Evolutionary conservation across 1,284 basidiomycete genomes (phyloP), one percentile per base, ranked within the genome.

Genomic region (Exsudoporus floridanus): DNA sequence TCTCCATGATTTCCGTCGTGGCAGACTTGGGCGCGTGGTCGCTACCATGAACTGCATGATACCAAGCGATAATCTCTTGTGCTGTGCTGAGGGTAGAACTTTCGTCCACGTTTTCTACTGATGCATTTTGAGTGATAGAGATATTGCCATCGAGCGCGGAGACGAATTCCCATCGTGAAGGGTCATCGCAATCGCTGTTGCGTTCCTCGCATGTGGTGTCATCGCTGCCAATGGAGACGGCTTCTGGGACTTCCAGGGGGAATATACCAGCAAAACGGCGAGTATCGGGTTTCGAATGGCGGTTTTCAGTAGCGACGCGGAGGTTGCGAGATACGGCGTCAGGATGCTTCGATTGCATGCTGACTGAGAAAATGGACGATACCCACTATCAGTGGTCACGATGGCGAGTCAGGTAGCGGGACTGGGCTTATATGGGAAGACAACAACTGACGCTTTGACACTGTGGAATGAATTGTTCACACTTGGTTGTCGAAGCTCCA

Each of bases 21-120:
- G 50, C n/a, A 42, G 30, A 38, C 36, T 38, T 50, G 2, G 46
- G 35, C 3, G 18, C 33, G 8, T 35, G 34, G 34, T 53, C 46
- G 38, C 38, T 16, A 23, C 23, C 44, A 25, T 60, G 52, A 21
- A 55, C 21, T 13, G 72, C 70, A 36, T 73, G 73, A 58, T 75
- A 76, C 38, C 63, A 62, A 47, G 64, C 55, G 39, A 63, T 64
- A 4, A 77, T 68, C 49, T 73, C 70, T 54, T 79, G 75, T 14
- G 77, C 74, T 33, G 73, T 69, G 31, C 69, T 77, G 50, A 52
- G 60, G 49, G 49, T 55, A 41, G 56, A 54, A 37, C 35, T 25
- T 38, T 57, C 48, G 21, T 53, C 53, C 25, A 18, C 5, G 16
- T 28, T 50, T 25, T 50, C 13, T 27, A 28, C 10, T 4, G 52